Evolutionary conservation across 2,329 filamentous ascomycete species (phyloP).

Genomic region (Talaromyces sp.): DNA sequence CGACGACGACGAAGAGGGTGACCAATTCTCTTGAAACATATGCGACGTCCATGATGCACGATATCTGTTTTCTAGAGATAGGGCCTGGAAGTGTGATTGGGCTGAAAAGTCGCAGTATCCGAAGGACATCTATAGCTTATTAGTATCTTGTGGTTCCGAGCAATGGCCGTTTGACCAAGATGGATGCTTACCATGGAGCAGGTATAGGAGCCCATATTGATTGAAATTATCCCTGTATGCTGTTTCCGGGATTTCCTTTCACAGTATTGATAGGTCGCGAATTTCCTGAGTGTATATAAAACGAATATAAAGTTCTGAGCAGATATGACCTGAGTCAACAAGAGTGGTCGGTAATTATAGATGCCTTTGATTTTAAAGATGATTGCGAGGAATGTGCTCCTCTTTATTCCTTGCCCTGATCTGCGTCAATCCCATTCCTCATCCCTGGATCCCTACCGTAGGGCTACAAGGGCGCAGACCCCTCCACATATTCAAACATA

Average conservation of each 20-base stretch:
- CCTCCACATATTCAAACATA: background rate
- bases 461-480: background rate
- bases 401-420: background rate
- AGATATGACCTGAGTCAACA: background rate
- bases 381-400: background rate
- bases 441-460: background rate
- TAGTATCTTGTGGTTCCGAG: no score
- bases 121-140: background rate
- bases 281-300: no score
- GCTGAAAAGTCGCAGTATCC: constrained; percentile 9
- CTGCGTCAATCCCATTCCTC: background rate
- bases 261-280: background rate
- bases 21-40: background rate
- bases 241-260: background rate
- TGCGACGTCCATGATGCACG: background rate
- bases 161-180: no score
- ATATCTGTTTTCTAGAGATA: constrained; percentile 1
- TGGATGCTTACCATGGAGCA: background rate
- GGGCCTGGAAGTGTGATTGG: background rate
- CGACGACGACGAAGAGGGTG: background rate
- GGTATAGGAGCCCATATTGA: background rate
- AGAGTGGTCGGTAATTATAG: background rate
- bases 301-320: no score
- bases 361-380: background rate
- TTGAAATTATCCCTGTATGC: background rate